Conservation (phyloP, 768 basidiomycete genomes). For the Collybia sordida region DNA sequence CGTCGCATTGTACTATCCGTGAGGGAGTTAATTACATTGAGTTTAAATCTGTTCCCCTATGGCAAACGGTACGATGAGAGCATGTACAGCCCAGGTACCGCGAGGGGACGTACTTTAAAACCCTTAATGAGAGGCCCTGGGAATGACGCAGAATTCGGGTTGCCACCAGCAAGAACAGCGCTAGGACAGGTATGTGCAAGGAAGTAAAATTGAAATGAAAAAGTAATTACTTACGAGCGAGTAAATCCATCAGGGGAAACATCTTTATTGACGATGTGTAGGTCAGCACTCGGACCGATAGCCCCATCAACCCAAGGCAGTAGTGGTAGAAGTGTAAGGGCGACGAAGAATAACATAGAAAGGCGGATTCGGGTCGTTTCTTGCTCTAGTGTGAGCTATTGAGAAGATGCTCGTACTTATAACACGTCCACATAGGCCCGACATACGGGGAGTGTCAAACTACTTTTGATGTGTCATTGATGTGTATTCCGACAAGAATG, state of each 20-base stretch:
- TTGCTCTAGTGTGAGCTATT: too few relatives aligned
- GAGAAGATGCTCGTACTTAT: too few relatives aligned
- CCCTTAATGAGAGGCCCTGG: slow-evolving; percentile 30
- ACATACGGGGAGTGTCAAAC: too few relatives aligned
- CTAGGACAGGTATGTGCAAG: slow-evolving; percentile 10
- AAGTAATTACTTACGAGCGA: slow-evolving; percentile 9
- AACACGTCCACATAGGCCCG: too few relatives aligned
- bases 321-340: background rate
- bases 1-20: slow-evolving; percentile 2
- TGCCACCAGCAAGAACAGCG: slow-evolving; percentile 28
- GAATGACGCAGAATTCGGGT: slow-evolving; percentile 15
- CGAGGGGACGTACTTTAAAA: slow-evolving; percentile 19
- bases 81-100: background rate
- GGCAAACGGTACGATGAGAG: background rate
- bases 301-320: slow-evolving; percentile 10
- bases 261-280: slow-evolving; percentile 38
- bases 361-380: too few relatives aligned
- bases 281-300: slow-evolving; percentile 26
- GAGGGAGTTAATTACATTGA: slow-evolving; percentile 2
- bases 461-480: too few relatives aligned
- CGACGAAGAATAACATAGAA: background rate
- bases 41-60: background rate
- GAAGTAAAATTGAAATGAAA: background rate
- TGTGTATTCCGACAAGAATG: too few relatives aligned
- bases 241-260: slow-evolving; percentile 48